A percentile compares a stretch with the other conserved stretches of the same genome.
phyloP scores from a whole-genome alignment of 2,329 filamentous ascomycete species.

The Hypoxylon sp. region DNA sequence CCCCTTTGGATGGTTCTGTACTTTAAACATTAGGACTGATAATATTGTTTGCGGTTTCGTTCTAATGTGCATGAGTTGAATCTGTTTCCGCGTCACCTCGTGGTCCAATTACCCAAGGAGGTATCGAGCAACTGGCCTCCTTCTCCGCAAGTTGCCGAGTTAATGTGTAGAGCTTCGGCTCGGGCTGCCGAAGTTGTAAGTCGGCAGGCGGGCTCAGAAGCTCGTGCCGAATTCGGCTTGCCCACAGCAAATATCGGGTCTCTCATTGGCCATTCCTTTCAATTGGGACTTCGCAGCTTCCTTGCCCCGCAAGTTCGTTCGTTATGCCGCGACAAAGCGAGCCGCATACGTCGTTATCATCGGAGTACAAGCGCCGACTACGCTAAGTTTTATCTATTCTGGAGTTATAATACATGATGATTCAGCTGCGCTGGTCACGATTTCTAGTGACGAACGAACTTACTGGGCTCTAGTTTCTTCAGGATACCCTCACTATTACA shows the following conservation, averaged over 20 bases:
- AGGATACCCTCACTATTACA: conserved; percentile 14
- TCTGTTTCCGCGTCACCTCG: conserved; percentile 2
- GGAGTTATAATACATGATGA: conserved; percentile 23
- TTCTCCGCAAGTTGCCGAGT: conserved; percentile 2
- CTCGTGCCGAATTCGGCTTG: conserved; percentile 43
- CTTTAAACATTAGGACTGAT: conserved; percentile 29
- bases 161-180: conserved; percentile 7
- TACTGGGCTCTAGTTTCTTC: too few species aligned
- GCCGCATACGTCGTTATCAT: conserved; percentile 37
- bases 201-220: conserved; percentile 22
- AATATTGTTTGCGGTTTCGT: conserved; percentile 16
- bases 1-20: conserved; percentile 19
- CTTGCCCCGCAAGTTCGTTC: conserved; percentile 29
- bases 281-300: conserved; percentile 22
- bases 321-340: conserved; percentile 45
- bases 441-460: conserved; percentile 1
- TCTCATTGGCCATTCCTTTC: conserved; percentile 32
- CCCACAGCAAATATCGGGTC: conserved; percentile 24
- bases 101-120: too few species aligned
- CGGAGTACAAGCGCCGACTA: conserved; percentile 36
- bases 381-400: conserved; percentile 27
- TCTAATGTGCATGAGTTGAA: conserved; percentile 11
- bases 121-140: too few species aligned
- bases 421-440: conserved; percentile 10
- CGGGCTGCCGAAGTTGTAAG: conserved; percentile 14